A percentile compares a stretch with the other conserved stretches of the same genome.
Evolutionary conservation across 768 basidiomycete genomes (phyloP).

Genomic region (Solioccasus polychromus): DNA sequence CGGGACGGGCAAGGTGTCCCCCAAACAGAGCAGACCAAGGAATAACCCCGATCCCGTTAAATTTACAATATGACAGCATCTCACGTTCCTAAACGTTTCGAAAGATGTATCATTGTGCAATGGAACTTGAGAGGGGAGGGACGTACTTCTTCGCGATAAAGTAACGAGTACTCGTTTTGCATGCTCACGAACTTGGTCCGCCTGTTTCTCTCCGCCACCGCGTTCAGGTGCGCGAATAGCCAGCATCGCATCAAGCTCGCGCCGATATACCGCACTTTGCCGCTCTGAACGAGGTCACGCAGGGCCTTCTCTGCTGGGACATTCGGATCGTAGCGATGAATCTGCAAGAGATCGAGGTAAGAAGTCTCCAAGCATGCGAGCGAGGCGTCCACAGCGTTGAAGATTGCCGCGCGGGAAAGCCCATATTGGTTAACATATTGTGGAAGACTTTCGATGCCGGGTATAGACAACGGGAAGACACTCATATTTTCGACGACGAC

Average conservation of each 20-base stretch:
- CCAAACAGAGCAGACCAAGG: slow-evolving; percentile 46
- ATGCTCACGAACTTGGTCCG: slow-evolving; percentile 55
- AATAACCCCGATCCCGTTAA: slow-evolving; percentile 51
- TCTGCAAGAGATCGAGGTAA: slow-evolving; percentile 42
- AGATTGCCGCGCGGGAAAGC: slow-evolving; percentile 32
- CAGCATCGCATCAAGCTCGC: slow-evolving; percentile 44
- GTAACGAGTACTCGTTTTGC: slow-evolving; percentile 51
- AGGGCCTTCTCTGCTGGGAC: slow-evolving; percentile 41
- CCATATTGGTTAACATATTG: slow-evolving; percentile 27
- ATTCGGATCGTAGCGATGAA: slow-evolving; percentile 38
- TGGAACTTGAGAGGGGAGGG: not conserved
- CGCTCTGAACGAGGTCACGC: slow-evolving; percentile 43
- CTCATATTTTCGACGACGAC: slow-evolving; percentile 9
- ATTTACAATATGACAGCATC: slow-evolving; percentile 43
- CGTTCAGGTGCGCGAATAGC: slow-evolving; percentile 43
- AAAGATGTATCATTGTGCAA: not conserved
- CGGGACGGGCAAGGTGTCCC: slow-evolving; percentile 39
- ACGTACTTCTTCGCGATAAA: slow-evolving; percentile 52
- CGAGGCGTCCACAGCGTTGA: slow-evolving; percentile 33
- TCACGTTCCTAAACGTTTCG: slow-evolving; percentile 37
- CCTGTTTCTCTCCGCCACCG: slow-evolving; percentile 39
- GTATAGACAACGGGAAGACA: not conserved
- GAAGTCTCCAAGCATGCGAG: slow-evolving; percentile 32
- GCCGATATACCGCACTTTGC: slow-evolving; percentile 50
- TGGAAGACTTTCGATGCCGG: slow-evolving; percentile 3